These are phyloP conservation scores for Yamadazyma insecticola DNA, from an alignment of 805 yeast genomes.

Conservation along the genomic window DNA sequence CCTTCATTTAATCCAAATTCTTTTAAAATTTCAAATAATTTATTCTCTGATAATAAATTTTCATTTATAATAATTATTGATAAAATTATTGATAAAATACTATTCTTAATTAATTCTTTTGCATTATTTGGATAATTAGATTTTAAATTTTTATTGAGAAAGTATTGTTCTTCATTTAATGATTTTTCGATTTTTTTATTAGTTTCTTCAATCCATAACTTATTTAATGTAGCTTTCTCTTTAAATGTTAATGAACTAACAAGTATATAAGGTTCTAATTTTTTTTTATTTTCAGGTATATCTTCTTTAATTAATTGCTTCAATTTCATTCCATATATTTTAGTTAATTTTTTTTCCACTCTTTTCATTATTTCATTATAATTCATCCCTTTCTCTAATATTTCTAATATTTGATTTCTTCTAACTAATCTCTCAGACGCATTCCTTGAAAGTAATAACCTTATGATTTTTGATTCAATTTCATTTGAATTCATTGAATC, in stretches of 20 bases:
- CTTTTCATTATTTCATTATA: slow-evolving; percentile 14
- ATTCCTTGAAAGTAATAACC: too few species aligned
- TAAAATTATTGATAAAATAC: slow-evolving; percentile 25
- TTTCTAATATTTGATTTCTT: too few species aligned
- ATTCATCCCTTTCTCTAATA: not conserved
- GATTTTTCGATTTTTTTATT: slow-evolving; percentile 7
- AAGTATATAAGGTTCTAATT: slow-evolving; percentile 11
- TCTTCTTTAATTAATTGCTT: slow-evolving; percentile 12
- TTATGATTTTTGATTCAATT: too few species aligned
- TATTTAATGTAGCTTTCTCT: slow-evolving; percentile 19
- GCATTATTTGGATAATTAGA: slow-evolving; percentile 17
- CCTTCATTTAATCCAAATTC: slow-evolving; percentile 25
- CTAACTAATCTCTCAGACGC: too few species aligned
- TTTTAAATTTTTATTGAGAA: slow-evolving; percentile 18
- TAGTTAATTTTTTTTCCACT: slow-evolving; percentile 14
- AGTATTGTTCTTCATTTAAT: slow-evolving; percentile 14
- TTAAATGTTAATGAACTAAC: slow-evolving; percentile 16
- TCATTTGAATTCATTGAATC: too few species aligned
- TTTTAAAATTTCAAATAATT: slow-evolving; percentile 16
- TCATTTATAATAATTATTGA: slow-evolving; percentile 26
- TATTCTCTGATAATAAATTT: slow-evolving; percentile 25
- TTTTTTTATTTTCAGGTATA: slow-evolving; percentile 2
- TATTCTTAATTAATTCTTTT: slow-evolving; percentile 24
- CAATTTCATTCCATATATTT: slow-evolving; percentile 24
- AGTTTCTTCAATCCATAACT: slow-evolving; percentile 17